Conservation (phyloP, 768 basidiomycete genomes). For the Amanita thiersii region DNA sequence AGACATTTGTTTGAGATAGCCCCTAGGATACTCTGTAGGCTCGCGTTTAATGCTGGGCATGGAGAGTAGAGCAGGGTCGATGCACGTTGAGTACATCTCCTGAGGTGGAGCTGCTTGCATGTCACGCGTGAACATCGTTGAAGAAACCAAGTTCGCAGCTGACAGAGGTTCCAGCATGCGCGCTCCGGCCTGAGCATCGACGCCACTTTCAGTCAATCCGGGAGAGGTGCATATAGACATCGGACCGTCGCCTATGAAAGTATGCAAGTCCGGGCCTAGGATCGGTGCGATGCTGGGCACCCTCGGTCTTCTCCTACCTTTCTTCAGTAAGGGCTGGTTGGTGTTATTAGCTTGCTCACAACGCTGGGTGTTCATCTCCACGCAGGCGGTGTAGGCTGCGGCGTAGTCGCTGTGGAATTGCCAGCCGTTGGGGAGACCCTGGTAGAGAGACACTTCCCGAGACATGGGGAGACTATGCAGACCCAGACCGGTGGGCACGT, state of each 20-base stretch:
- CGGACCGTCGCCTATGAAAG: not conserved
- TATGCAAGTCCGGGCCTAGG: conserved; percentile 5
- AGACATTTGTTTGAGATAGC: not conserved
- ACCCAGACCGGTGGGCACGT: conserved; percentile 2
- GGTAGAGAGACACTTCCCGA: conserved; percentile 38
- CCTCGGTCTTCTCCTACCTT: conserved; percentile 19
- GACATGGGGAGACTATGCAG: conserved; percentile 26
- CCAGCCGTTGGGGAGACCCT: conserved; percentile 41
- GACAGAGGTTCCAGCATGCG: no score
- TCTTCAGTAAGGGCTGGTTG: not conserved
- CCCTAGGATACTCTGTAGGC: not conserved
- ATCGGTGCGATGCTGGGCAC: conserved; percentile 33
- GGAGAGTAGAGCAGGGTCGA: conserved; percentile 1
- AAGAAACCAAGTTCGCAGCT: not conserved
- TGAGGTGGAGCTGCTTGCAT: not conserved
- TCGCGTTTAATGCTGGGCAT: no score
- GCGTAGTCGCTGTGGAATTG: conserved; percentile 30
- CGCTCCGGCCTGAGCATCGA: no score
- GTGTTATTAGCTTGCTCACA: no score
- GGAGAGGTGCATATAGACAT: not conserved
- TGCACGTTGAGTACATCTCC: not conserved
- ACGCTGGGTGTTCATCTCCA: conserved; percentile 24
- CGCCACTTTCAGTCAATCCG: not conserved
- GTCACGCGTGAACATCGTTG: not conserved
- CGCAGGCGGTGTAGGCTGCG: conserved; percentile 27